phyloP scores from a whole-genome alignment of 2,329 filamentous ascomycete genomes.

The Ceratocystis eucalypticola region DNA sequence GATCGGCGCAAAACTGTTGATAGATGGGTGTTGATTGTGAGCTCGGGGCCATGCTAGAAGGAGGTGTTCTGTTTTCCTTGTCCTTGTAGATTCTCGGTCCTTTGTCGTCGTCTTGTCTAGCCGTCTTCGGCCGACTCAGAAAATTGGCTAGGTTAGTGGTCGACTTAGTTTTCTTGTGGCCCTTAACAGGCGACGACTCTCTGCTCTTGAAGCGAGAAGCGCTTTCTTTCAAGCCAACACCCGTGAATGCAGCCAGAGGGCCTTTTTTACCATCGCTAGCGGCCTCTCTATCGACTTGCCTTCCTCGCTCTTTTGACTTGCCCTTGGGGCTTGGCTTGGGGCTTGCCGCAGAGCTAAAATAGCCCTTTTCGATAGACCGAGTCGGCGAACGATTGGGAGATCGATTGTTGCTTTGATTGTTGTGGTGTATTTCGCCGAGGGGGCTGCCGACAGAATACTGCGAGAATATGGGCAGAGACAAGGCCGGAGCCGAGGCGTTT shows the following conservation, averaged over 20 bases:
- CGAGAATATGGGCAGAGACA: slow-evolving; percentile 15
- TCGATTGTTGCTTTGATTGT: slow-evolving; percentile 12
- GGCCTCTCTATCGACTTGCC: slow-evolving; percentile 27
- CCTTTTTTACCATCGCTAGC: slow-evolving; percentile 1
- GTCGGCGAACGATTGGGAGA: slow-evolving; percentile 14
- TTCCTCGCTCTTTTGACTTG: slow-evolving; percentile 22
- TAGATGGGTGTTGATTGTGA: slow-evolving; percentile 16
- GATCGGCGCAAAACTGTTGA: slow-evolving; percentile 14
- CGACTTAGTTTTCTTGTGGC: slow-evolving; percentile 65
- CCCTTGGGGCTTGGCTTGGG: neutral
- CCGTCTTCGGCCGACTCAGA: slow-evolving; percentile 60
- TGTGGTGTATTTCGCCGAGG: slow-evolving; percentile 15
- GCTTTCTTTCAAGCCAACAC: slow-evolving; percentile 9
- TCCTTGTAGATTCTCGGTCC: slow-evolving; percentile 15
- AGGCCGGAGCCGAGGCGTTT: slow-evolving; percentile 9
- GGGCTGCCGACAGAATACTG: slow-evolving; percentile 16
- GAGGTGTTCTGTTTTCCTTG: slow-evolving; percentile 19
- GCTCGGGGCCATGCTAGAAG: slow-evolving; percentile 10
- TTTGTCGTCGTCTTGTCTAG: slow-evolving; percentile 38
- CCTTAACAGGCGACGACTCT: slow-evolving; percentile 42
- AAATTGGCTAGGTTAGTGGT: slow-evolving; percentile 68
- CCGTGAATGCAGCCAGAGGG: slow-evolving; percentile 13
- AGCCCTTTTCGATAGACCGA: slow-evolving; percentile 12
- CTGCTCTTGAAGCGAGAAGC: slow-evolving; percentile 28
- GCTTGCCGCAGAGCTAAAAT: neutral